A percentile compares a stretch with the other conserved stretches of the same genome.
Evolutionary conservation across 768 basidiomycete species (phyloP).

Genomic region (Mycena sanguinolenta): DNA sequence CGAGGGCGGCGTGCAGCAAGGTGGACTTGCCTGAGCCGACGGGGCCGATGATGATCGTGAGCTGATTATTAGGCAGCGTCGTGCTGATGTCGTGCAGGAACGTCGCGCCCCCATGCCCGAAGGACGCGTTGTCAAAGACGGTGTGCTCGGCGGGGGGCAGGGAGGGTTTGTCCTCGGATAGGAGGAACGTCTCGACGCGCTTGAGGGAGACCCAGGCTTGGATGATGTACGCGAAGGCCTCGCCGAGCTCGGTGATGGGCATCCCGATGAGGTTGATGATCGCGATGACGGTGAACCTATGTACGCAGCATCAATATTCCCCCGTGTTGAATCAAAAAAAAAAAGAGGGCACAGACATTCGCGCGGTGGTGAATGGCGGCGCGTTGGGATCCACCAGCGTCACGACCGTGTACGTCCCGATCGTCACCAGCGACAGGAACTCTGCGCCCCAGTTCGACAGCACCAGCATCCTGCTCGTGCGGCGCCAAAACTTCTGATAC

Average conservation of each 20-base stretch:
- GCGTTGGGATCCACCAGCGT: constrained; percentile 15
- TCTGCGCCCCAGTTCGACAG: constrained; percentile 20
- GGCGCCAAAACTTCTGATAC: constrained; percentile 10
- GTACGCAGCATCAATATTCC: background rate
- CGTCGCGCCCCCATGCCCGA: constrained; percentile 14
- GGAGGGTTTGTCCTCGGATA: constrained; percentile 4
- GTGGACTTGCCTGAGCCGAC: constrained; percentile 22
- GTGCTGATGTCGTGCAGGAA: constrained; percentile 24
- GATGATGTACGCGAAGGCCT: constrained; percentile 20
- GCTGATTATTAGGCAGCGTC: background rate
- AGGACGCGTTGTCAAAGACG: constrained; percentile 11
- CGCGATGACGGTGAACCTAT: constrained; percentile 19
- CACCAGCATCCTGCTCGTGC: constrained; percentile 19
- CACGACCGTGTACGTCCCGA: constrained; percentile 20
- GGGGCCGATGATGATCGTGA: constrained; percentile 19
- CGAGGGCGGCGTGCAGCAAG: constrained; percentile 19
- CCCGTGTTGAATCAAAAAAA: background rate
- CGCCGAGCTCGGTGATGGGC: constrained; percentile 25
- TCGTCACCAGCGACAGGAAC: constrained; percentile 15
- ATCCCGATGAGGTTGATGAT: constrained; percentile 25
- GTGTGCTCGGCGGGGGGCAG: background rate
- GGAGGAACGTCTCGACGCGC: constrained; percentile 18
- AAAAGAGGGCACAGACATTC: background rate
- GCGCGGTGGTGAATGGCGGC: constrained; percentile 3
- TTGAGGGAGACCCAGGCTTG: constrained; percentile 19